Conservation (phyloP, 179 eudicot genomes). For the Heliamphora pulchella region DNA sequence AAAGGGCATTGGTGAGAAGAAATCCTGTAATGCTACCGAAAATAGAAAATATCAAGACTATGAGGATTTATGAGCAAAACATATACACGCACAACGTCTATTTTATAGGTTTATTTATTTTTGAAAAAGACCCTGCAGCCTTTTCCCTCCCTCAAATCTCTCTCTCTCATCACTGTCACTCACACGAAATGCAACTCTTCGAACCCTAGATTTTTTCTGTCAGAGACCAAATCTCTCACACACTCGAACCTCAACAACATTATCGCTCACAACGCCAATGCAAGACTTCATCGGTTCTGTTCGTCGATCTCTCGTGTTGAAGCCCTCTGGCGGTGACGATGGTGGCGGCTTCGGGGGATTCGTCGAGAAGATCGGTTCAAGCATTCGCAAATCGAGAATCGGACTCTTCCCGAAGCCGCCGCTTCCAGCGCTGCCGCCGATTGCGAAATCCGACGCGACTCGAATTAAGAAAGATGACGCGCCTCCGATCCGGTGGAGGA, state of each 20-base stretch:
- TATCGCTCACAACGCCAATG: slow-evolving; percentile 27
- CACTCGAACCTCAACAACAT: background rate
- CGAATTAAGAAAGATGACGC: slow-evolving; percentile 27
- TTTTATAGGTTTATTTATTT: background rate
- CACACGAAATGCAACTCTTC: slow-evolving; percentile 13
- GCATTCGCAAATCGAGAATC: slow-evolving; percentile 60
- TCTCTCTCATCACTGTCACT: background rate
- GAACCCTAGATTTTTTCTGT: slow-evolving; percentile 16
- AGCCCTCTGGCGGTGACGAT: slow-evolving; percentile 24
- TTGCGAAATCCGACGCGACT: slow-evolving; percentile 5
- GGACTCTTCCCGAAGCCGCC: slow-evolving; percentile 41
- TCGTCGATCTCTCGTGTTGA: slow-evolving; percentile 74
- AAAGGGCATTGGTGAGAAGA: too few species aligned
- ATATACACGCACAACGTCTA: background rate
- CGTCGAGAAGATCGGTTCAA: slow-evolving; percentile 56
- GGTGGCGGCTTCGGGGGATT: slow-evolving; percentile 46
- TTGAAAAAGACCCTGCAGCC: slow-evolving; percentile 5
- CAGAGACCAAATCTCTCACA: background rate
- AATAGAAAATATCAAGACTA: too few species aligned
- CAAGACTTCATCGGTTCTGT: slow-evolving; percentile 72
- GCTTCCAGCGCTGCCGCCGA: slow-evolving; percentile 34
- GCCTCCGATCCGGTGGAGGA: slow-evolving; percentile 62
- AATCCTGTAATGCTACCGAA: too few species aligned
- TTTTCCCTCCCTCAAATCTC: slow-evolving; percentile 9
- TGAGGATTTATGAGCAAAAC: too few species aligned